Evolutionary conservation across 176 grass and related monocot species (phyloP).

Genomic region (Phyllostachys edulis): DNA sequence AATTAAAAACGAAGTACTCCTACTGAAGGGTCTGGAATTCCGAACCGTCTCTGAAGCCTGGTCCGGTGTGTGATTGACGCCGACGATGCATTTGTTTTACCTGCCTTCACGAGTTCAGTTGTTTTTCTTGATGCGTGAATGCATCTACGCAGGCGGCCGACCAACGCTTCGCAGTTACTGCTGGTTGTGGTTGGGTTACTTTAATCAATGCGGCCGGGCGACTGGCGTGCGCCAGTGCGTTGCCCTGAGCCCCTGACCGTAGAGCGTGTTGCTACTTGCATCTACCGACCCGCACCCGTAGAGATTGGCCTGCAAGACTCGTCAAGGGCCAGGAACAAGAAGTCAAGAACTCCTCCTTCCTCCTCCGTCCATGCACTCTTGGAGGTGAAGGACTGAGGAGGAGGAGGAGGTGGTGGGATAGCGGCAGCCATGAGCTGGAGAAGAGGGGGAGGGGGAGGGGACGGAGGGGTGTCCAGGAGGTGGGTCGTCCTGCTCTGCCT

Average conservation of each 20-base stretch:
- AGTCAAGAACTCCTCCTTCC: neutral
- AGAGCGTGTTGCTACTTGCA: neutral
- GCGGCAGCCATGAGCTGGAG: conserved; percentile 45
- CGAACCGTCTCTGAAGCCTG: neutral
- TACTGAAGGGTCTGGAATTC: neutral
- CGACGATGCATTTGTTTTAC: neutral
- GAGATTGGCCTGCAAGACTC: neutral
- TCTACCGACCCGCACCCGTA: neutral
- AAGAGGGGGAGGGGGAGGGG: conserved; percentile 38
- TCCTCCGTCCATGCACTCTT: neutral
- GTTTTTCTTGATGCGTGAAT: neutral
- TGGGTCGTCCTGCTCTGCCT: conserved; percentile 91
- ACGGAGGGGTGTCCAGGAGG: conserved; percentile 55
- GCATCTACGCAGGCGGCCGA: neutral
- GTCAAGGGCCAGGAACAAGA: neutral
- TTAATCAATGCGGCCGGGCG: neutral
- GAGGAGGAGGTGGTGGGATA: neutral
- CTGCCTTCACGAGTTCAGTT: neutral
- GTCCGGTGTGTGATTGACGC: neutral
- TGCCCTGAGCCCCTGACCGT: neutral
- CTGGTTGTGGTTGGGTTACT: neutral
- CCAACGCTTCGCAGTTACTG: neutral
- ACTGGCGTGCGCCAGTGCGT: conserved; percentile 10
- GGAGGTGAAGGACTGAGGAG: neutral
- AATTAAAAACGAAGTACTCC: neutral